Conservation (phyloP, 164 flowering plant genomes). For the Kalanchoe fedtschenkoi region DNA sequence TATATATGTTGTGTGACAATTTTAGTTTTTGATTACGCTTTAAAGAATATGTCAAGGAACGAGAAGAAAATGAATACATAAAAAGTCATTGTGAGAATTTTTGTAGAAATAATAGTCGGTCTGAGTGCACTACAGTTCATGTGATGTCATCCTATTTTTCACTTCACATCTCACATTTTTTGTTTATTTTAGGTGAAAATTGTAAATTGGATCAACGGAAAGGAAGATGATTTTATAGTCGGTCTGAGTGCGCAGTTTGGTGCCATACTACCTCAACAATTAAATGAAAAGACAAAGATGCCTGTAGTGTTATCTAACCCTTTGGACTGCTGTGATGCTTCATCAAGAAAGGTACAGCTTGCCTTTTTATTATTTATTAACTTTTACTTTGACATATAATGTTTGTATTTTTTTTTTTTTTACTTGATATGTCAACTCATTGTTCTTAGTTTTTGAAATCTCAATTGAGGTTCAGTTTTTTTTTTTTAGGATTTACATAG, state of each 20-base stretch:
- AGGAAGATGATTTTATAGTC: constrained; percentile 25
- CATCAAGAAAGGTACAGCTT: constrained; percentile 43
- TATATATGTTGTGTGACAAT: too few relatives aligned
- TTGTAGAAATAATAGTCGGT: too few relatives aligned
- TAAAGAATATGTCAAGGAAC: too few relatives aligned
- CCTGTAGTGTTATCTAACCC: constrained; percentile 54
- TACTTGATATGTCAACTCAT: not conserved
- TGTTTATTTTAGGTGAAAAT: constrained; percentile 53
- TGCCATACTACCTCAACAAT: constrained; percentile 37
- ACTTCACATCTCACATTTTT: not conserved
- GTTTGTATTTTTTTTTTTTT: not conserved
- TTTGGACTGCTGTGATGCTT: constrained; percentile 35
- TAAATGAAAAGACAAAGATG: constrained; percentile 20
- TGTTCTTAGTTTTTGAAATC: too few relatives aligned
- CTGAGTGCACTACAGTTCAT: too few relatives aligned
- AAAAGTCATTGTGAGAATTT: too few relatives aligned
- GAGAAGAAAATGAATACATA: too few relatives aligned
- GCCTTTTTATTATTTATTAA: not conserved
- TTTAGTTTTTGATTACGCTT: too few relatives aligned
- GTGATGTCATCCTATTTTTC: too few relatives aligned
- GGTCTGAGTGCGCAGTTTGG: constrained; percentile 79
- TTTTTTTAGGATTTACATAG: too few relatives aligned
- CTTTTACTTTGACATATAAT: not conserved
- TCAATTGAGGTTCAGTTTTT: too few relatives aligned
- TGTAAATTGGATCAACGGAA: constrained; percentile 58